Conservation (phyloP, 805 yeast species). For the Millerozyma acaciae region DNA sequence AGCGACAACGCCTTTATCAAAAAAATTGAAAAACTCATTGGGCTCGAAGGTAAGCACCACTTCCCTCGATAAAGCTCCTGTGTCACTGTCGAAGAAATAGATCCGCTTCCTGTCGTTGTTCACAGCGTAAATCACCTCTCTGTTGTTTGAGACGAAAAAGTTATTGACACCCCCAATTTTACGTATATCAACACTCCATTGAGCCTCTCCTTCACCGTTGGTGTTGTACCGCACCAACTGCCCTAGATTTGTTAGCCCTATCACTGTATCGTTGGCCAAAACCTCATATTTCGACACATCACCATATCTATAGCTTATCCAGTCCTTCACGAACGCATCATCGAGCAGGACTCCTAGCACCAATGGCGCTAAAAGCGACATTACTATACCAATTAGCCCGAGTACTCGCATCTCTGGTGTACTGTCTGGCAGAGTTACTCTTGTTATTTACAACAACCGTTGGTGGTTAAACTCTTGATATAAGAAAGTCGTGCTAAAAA, state of each 20-base stretch:
- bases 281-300: conserved; percentile 11
- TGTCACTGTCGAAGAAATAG: conserved; percentile 9
- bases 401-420: too few species aligned
- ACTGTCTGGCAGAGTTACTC: too few species aligned
- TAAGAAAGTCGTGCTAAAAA: too few species aligned
- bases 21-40: conserved; percentile 8
- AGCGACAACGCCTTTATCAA: conserved; percentile 12
- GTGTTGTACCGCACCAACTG: conserved; percentile 14
- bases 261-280: conserved; percentile 5
- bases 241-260: conserved; percentile 12
- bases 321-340: conserved; percentile 55
- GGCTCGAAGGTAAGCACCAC: conserved; percentile 8
- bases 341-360: too few species aligned
- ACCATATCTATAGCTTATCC: conserved; percentile 50
- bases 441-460: too few species aligned
- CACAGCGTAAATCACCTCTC: conserved; percentile 11
- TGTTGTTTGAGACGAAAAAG: conserved; percentile 6
- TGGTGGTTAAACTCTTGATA: too few species aligned
- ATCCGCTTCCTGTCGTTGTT: conserved; percentile 8
- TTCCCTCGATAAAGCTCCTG: conserved; percentile 11
- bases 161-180: conserved; percentile 9
- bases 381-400: too few species aligned
- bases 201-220: conserved; percentile 3
- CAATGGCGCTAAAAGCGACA: too few species aligned
- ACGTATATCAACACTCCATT: conserved; percentile 18